These are phyloP conservation scores for Arctium lappa DNA, from an alignment of 129 eudicot species.

Conservation along the genomic window DNA sequence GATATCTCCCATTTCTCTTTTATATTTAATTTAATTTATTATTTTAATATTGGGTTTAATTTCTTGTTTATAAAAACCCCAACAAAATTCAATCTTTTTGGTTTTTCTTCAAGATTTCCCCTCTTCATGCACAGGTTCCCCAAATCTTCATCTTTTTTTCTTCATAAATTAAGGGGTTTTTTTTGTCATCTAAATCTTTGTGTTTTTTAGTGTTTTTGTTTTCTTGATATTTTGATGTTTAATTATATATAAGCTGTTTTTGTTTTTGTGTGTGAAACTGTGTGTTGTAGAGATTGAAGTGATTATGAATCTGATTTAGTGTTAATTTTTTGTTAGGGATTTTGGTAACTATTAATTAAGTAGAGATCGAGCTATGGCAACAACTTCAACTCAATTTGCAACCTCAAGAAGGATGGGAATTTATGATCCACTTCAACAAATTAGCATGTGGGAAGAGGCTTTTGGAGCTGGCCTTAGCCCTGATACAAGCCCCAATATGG, in stretches of 20 bases:
- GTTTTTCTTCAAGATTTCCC: slow-evolving; percentile 24
- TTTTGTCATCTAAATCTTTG: neutral
- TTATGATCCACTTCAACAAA: slow-evolving; percentile 70
- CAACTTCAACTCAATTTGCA: slow-evolving; percentile 72
- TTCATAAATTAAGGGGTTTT: neutral
- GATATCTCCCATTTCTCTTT: slow-evolving; percentile 1
- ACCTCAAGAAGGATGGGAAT: slow-evolving; percentile 73
- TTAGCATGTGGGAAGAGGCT: slow-evolving; percentile 82
- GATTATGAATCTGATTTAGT: slow-evolving; percentile 1
- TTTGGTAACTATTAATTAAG: slow-evolving; percentile 16
- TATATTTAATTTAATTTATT: neutral
- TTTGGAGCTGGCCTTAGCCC: slow-evolving; percentile 49
- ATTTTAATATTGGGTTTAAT: slow-evolving; percentile 20
- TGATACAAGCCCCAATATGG: slow-evolving; percentile 25
- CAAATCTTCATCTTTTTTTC: neutral
- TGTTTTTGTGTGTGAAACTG: neutral
- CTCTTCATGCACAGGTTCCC: slow-evolving; percentile 32
- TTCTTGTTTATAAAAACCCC: slow-evolving; percentile 32
- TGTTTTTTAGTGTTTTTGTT: neutral
- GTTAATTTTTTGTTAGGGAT: neutral
- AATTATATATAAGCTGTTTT: neutral
- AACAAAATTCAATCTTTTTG: slow-evolving; percentile 32
- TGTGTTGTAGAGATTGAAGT: neutral
- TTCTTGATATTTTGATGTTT: neutral
- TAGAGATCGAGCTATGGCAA: slow-evolving; percentile 38